A percentile compares a stretch with the other conserved stretches of the same genome.
Conservation (phyloP, 2,329 filamentous ascomycete genomes). For the Sphaerulina populicola region DNA sequence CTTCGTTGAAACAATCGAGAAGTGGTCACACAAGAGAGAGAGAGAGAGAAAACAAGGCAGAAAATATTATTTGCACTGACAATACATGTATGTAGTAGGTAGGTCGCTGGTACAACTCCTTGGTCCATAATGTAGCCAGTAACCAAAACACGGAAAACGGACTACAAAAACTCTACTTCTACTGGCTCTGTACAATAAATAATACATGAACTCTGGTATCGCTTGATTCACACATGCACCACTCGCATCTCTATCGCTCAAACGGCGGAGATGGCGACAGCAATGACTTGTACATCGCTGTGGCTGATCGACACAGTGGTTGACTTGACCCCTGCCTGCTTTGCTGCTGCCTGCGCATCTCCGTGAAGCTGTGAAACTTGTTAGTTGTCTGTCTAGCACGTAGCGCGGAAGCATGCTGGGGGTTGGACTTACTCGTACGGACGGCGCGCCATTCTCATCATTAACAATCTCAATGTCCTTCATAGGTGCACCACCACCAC, state of each 20-base stretch:
- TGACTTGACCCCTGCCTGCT: slow-evolving; percentile 75
- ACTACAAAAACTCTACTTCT: neutral
- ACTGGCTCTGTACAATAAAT: neutral
- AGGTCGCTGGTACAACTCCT: too few relatives aligned
- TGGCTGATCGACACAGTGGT: slow-evolving; percentile 94
- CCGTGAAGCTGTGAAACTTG: slow-evolving; percentile 62
- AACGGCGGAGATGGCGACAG: slow-evolving; percentile 56
- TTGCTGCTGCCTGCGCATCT: slow-evolving; percentile 72
- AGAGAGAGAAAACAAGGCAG: too few relatives aligned
- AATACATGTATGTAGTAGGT: too few relatives aligned
- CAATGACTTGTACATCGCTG: slow-evolving; percentile 86
- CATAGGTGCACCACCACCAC: slow-evolving; percentile 79
- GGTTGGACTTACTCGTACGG: slow-evolving; percentile 63
- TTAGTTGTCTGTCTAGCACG: slow-evolving; percentile 14
- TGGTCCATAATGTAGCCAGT: too few relatives aligned
- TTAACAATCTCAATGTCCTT: slow-evolving; percentile 90
- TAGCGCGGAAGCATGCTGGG: neutral
- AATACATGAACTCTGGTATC: neutral
- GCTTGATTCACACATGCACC: neutral
- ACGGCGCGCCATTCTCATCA: slow-evolving; percentile 72
- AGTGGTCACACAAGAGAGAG: too few relatives aligned
- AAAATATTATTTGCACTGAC: too few relatives aligned
- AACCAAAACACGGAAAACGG: too few relatives aligned
- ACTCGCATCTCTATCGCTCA: slow-evolving; percentile 6
- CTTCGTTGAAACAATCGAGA: too few relatives aligned